phyloP scores from a whole-genome alignment of 768 basidiomycete genomes.

The Pulveroboletus ravenelii region DNA sequence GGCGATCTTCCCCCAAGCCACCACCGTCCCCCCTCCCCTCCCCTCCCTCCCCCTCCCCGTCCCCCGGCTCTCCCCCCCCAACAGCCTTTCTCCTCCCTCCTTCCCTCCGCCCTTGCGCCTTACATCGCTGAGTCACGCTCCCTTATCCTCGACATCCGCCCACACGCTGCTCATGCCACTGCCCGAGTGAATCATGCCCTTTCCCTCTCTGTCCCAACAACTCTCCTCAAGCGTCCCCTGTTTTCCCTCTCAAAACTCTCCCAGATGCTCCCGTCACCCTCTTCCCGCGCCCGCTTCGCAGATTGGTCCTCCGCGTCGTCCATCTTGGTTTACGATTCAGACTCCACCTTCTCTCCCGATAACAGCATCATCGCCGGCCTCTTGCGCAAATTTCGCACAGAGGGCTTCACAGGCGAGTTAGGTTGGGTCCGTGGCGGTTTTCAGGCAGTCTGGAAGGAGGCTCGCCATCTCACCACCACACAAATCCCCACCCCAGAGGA shows the following conservation, averaged over 20 bases:
- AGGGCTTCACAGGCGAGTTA: constrained; percentile 58
- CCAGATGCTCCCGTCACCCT: constrained; percentile 69
- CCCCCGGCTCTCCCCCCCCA: background rate
- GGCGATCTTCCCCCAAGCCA: constrained; percentile 21
- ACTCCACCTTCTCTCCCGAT: constrained; percentile 56
- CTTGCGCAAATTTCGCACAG: constrained; percentile 66
- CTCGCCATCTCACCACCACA: constrained; percentile 48
- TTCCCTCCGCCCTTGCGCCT: constrained; percentile 28
- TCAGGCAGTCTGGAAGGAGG: constrained; percentile 57
- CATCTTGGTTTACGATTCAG: constrained; percentile 85
- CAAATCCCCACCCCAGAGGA: constrained; percentile 45
- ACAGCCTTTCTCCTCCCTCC: constrained; percentile 21
- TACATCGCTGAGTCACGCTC: constrained; percentile 33
- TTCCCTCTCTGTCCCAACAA: constrained; percentile 89
- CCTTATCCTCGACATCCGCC: constrained; percentile 85
- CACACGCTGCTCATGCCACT: constrained; percentile 66
- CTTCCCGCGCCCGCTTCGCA: constrained; percentile 55
- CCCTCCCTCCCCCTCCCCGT: background rate
- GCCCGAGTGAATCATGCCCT: constrained; percentile 67
- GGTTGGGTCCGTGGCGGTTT: constrained; percentile 84
- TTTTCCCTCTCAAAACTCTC: constrained; percentile 76
- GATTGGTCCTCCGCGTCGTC: constrained; percentile 52
- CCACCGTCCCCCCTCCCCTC: constrained; percentile 5
- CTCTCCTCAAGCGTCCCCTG: constrained; percentile 84
- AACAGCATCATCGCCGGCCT: constrained; percentile 68